These are phyloP conservation scores for Cordyceps cicadae DNA, from an alignment of 2,329 filamentous ascomycete species.

Conservation along the genomic window DNA sequence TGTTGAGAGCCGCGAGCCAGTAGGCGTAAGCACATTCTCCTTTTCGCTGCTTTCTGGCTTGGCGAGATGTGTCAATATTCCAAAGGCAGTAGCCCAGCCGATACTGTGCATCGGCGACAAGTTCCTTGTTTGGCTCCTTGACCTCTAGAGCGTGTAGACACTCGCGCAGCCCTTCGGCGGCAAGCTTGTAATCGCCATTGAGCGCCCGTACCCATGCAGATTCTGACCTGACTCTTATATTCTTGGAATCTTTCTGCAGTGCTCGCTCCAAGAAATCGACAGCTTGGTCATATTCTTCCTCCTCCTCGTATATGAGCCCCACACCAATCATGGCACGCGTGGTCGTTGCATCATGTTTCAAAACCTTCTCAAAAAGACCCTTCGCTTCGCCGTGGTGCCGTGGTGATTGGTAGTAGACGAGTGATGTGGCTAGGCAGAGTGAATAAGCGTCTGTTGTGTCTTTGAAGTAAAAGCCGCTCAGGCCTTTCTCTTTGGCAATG, in stretches of 20 bases:
- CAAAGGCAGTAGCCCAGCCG: conserved; percentile 81
- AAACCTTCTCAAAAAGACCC: conserved; percentile 71
- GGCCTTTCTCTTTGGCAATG: conserved; percentile 50
- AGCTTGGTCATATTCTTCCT: conserved; percentile 77
- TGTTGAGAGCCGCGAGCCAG: conserved; percentile 77
- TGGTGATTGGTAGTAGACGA: conserved; percentile 86
- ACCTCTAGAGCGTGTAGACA: conserved; percentile 59
- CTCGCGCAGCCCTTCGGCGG: conserved; percentile 60
- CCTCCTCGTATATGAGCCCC: conserved; percentile 86
- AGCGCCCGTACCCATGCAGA: conserved; percentile 87
- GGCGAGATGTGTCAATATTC: conserved; percentile 67
- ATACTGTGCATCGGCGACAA: conserved; percentile 81
- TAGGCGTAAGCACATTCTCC: conserved; percentile 64
- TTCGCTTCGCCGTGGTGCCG: conserved; percentile 85
- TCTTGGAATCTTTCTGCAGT: conserved; percentile 60
- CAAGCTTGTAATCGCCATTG: conserved; percentile 63
- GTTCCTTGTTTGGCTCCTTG: conserved; percentile 52
- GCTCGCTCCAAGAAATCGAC: conserved; percentile 74
- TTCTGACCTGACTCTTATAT: conserved; percentile 75
- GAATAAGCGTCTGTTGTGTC: conserved; percentile 68
- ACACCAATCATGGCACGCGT: conserved; percentile 81
- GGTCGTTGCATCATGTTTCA: conserved; percentile 65
- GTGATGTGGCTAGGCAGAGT: conserved; percentile 71
- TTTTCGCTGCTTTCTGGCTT: conserved; percentile 69
- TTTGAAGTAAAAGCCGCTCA: conserved; percentile 60